phyloP scores from a whole-genome alignment of 2,329 filamentous ascomycete species.

The Mollisia scopiformis region DNA sequence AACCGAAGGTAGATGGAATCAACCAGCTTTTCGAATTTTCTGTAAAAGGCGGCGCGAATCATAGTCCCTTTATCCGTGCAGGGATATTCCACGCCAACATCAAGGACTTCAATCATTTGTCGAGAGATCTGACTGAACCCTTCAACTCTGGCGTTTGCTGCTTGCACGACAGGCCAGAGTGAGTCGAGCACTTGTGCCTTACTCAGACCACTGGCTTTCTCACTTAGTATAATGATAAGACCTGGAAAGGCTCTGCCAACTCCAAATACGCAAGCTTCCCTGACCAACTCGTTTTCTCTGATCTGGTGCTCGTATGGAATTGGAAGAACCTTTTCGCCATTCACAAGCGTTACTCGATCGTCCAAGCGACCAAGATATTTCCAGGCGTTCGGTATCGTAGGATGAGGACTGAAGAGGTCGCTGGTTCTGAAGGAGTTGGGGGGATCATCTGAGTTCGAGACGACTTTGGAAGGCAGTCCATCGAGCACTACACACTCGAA shows the following conservation, averaged over 20 bases:
- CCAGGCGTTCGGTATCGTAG: constrained; percentile 45
- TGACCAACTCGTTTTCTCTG: constrained; percentile 53
- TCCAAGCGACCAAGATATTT: constrained; percentile 50
- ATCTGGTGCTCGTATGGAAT: constrained; percentile 55
- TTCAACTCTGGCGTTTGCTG: constrained; percentile 52
- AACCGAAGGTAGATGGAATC: constrained; percentile 40
- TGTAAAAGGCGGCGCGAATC: constrained; percentile 53
- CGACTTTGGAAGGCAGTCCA: constrained; percentile 43
- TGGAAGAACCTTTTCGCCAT: constrained; percentile 52
- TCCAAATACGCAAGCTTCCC: constrained; percentile 62
- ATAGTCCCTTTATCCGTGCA: constrained; percentile 57
- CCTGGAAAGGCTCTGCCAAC: constrained; percentile 55
- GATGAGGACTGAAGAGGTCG: constrained; percentile 48
- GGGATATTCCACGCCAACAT: constrained; percentile 45
- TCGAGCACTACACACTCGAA: constrained; percentile 37
- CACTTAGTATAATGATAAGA: constrained; percentile 54
- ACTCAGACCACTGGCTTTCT: constrained; percentile 42
- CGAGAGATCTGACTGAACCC: constrained; percentile 55
- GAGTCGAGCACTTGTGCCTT: constrained; percentile 49
- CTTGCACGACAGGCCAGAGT: constrained; percentile 54
- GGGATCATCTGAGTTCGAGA: constrained; percentile 46
- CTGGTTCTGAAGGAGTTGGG: constrained; percentile 48
- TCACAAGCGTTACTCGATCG: constrained; percentile 49
- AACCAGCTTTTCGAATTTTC: constrained; percentile 46
- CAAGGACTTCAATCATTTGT: constrained; percentile 56